phyloP scores from a whole-genome alignment of 2,329 filamentous ascomycete genomes.

The Fusarium albidum region DNA sequence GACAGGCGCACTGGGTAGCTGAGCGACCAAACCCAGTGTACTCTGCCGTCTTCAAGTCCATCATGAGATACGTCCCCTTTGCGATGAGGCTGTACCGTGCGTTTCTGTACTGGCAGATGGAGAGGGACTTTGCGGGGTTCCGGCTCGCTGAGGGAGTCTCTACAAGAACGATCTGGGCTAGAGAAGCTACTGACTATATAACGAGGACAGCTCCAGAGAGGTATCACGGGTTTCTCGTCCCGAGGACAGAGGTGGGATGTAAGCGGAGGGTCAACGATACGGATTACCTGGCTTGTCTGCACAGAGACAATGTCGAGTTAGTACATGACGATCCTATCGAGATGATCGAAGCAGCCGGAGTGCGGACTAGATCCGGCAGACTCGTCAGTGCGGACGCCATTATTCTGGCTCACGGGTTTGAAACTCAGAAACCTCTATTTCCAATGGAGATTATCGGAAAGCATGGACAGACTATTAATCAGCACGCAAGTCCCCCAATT shows the following conservation, averaged over 20 bases:
- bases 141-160: constrained; percentile 15
- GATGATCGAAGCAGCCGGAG: constrained; percentile 18
- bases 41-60: constrained; percentile 33
- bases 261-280: constrained; percentile 48
- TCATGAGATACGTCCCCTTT: constrained; percentile 36
- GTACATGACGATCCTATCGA: constrained; percentile 31
- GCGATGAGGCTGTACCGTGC: constrained; percentile 33
- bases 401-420: constrained; percentile 58
- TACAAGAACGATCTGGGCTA: constrained; percentile 26
- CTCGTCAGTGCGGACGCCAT: constrained; percentile 45
- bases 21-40: constrained; percentile 36
- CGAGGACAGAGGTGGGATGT: constrained; percentile 45
- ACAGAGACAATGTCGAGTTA: constrained; percentile 43
- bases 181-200: constrained; percentile 39
- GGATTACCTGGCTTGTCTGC: constrained; percentile 43
- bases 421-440: constrained; percentile 55
- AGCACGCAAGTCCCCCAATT: constrained; percentile 51
- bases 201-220: constrained; percentile 33
- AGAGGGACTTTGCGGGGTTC: constrained; percentile 38
- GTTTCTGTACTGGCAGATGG: constrained; percentile 31
- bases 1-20: constrained; percentile 57
- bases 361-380: constrained; percentile 29
- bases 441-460: constrained; percentile 56
- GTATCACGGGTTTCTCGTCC: constrained; percentile 43
- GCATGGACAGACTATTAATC: constrained; percentile 47